Base-by-base conservation (phyloP, 352 stramenopile genomes). In the Phytophthora aleatoria region DNA sequence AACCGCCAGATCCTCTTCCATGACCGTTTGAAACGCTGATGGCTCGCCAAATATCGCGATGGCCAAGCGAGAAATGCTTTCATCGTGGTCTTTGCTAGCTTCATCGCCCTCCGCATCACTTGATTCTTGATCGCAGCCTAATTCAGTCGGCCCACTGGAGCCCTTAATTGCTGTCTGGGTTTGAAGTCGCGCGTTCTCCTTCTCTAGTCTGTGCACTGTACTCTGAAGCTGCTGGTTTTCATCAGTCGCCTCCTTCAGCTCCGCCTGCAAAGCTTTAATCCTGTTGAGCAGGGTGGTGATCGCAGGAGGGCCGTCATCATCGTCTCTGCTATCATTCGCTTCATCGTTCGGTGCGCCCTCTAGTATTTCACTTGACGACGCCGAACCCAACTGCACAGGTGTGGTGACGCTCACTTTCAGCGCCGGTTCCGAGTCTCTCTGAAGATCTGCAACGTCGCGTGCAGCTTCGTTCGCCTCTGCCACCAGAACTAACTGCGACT, bases 141-240 rank as follows among this genome's bases (percentile, higher is more conserved):
- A 57, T 28, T 38, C 13, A 35, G 13, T 16, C 30, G 16, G 30
- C 6, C 36, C 33, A 54, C 41, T 53, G 5, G 3, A 26, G 20
- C n/a, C 31, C 30, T 62, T 31, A n/a, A 43, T 45, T 26, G 20
- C 26, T 47, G 41, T 61, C 24, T 52, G 45, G 30, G 30, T 35
- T 42, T 63, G 50, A 1, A 74, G 42, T 28, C 44, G 56, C 1
- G 48, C 47, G 30, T 72, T 74, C 13, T 71, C 56, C 10, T 67
- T 31, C 16, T 71, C 56, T 50, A 77, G 47, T 27, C 27, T 51
- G 10, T 48, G 35, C 15, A 77, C 54, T 30, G 41, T 67, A 13
- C 44, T 49, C 16, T 64, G 66, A 16, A 77, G 52, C 31, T 74
- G 56, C 7, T 48, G 36, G 7, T 77, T 77, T 61, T 72, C 69